These are phyloP conservation scores for Ustilago cynodontis DNA, from an alignment of 1,284 basidiomycete genomes.

Conservation along the genomic window DNA sequence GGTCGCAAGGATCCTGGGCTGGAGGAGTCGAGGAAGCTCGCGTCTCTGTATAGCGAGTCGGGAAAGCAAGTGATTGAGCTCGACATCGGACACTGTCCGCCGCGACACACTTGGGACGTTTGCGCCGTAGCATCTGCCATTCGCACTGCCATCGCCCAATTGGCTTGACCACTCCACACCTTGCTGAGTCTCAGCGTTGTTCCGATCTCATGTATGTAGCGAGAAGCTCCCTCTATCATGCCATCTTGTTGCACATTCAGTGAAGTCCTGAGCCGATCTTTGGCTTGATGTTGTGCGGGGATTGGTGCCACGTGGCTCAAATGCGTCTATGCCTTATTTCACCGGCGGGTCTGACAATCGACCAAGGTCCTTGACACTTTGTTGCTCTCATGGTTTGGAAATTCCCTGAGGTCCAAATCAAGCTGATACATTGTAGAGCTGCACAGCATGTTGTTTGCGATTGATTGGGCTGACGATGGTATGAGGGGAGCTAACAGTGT, in stretches of 20 bases:
- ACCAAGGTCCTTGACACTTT: neutral
- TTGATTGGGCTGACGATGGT: no score
- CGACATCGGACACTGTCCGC: slow-evolving; percentile 47
- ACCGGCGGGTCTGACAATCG: neutral
- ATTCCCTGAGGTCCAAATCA: no score
- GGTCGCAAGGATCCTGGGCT: slow-evolving; percentile 34
- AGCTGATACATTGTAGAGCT: no score
- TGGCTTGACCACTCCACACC: neutral
- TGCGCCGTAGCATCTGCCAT: slow-evolving; percentile 28
- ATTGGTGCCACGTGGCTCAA: neutral
- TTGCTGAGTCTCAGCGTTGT: neutral
- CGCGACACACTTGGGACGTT: slow-evolving; percentile 36
- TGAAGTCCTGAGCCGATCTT: neutral
- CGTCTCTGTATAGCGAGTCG: slow-evolving; percentile 20
- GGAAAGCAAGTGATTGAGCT: slow-evolving; percentile 41
- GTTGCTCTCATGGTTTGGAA: no score
- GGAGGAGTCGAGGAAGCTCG: slow-evolving; percentile 31
- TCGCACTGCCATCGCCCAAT: slow-evolving; percentile 7
- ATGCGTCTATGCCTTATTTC: neutral
- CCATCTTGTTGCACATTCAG: neutral
- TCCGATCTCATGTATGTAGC: neutral
- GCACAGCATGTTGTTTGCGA: no score
- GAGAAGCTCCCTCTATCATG: neutral
- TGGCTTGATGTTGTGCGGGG: neutral
- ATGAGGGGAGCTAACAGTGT: neutral